A percentile compares a stretch with the other conserved stretches of the same genome.
These are phyloP conservation scores for Elongisporangium anandrum DNA, from an alignment of 352 stramenopile genomes.

Conservation along the genomic window DNA sequence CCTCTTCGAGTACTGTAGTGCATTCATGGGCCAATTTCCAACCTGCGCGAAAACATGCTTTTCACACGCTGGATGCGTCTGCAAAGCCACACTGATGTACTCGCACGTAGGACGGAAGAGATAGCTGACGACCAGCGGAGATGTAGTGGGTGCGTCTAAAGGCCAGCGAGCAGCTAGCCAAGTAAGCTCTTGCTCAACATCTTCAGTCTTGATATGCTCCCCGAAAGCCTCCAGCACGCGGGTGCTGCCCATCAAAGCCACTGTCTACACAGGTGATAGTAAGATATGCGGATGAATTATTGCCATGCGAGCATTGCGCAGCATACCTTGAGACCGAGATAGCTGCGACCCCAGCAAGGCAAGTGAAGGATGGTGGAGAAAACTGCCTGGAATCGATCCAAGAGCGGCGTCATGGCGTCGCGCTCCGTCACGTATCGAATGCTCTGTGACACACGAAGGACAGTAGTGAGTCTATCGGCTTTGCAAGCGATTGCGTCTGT, in stretches of 20 bases:
- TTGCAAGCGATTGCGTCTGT: neutral
- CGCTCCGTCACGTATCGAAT: slow-evolving; percentile 74
- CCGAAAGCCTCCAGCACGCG: slow-evolving; percentile 66
- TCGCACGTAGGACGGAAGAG: slow-evolving; percentile 61
- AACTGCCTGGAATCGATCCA: slow-evolving; percentile 42
- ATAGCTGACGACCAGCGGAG: slow-evolving; percentile 26
- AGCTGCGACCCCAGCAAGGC: slow-evolving; percentile 34
- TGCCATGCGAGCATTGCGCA: neutral
- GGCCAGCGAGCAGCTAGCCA: slow-evolving; percentile 29
- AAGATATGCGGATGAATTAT: neutral
- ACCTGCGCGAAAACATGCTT: slow-evolving; percentile 44
- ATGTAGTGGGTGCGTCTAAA: slow-evolving; percentile 17
- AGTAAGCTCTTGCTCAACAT: slow-evolving; percentile 41
- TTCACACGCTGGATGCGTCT: slow-evolving; percentile 45
- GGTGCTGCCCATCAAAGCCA: slow-evolving; percentile 64
- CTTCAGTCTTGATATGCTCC: slow-evolving; percentile 20
- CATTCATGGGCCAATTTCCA: neutral
- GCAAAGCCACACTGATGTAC: slow-evolving; percentile 51
- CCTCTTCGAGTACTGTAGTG: too few species aligned
- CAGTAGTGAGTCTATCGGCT: neutral
- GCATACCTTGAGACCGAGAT: slow-evolving; percentile 43
- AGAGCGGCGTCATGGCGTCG: slow-evolving; percentile 47
- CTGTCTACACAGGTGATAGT: slow-evolving; percentile 29
- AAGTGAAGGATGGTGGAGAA: slow-evolving; percentile 54
- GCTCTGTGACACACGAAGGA: slow-evolving; percentile 25